Conservation (phyloP, 192 early-diverging fungal species). For the Phlyctochytrium planicorne region DNA sequence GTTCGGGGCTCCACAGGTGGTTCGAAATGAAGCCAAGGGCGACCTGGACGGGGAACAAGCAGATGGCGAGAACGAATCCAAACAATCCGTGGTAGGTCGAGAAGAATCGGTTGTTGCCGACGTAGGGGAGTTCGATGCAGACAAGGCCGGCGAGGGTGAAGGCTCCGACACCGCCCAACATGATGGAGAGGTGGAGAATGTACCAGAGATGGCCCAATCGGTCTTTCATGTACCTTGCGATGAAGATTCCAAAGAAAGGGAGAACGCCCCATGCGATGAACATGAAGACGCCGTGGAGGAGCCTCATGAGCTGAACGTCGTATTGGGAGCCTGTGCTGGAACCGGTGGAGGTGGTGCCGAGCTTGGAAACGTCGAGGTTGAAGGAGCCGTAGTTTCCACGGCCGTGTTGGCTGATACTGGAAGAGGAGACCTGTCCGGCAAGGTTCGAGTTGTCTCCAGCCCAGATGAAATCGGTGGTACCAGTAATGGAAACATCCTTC, state of each 20-base stretch:
- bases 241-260: slow-evolving; percentile 32
- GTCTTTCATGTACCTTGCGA: slow-evolving; percentile 41
- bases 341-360: not conserved
- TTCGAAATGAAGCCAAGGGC: slow-evolving; percentile 31
- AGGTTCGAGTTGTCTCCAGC: slow-evolving; percentile 14
- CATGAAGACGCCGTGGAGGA: slow-evolving; percentile 33
- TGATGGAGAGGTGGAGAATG: slow-evolving; percentile 28
- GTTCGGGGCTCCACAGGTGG: slow-evolving; percentile 15
- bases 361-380: slow-evolving; percentile 16
- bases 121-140: slow-evolving; percentile 23
- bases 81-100: slow-evolving; percentile 16
- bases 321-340: not conserved
- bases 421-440: slow-evolving; percentile 1
- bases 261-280: slow-evolving; percentile 32
- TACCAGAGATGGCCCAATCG: slow-evolving; percentile 39
- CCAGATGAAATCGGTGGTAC: slow-evolving; percentile 26
- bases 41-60: slow-evolving; percentile 19
- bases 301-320: not conserved
- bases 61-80: slow-evolving; percentile 6
- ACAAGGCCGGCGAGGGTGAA: slow-evolving; percentile 22
- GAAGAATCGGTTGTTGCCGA: slow-evolving; percentile 6
- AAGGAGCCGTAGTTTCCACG: slow-evolving; percentile 6
- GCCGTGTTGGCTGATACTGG: slow-evolving; percentile 14
- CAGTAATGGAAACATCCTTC: not conserved
- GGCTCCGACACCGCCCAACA: slow-evolving; percentile 21